Conservation (phyloP, 805 yeast species). For the Wickerhamomyces ciferrii region DNA sequence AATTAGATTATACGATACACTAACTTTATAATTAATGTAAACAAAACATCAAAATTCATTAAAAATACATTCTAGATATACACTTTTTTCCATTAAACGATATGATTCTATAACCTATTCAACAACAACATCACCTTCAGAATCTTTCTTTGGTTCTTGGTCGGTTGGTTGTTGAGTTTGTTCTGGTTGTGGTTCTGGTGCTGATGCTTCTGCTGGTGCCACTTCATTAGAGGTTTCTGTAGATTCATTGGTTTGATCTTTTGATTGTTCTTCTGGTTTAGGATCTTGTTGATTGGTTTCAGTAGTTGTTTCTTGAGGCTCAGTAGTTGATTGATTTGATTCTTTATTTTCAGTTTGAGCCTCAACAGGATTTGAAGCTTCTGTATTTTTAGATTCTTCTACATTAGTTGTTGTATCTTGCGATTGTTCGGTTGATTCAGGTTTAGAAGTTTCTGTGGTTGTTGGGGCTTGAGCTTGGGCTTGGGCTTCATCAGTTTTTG, state of each 20-base stretch:
- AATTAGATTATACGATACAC: too few species aligned
- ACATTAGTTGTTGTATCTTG: too few species aligned
- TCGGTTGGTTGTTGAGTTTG: not conserved
- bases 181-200: too few species aligned
- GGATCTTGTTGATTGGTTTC: not conserved
- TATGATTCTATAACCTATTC: not conserved
- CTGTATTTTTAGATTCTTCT: too few species aligned
- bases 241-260: too few species aligned
- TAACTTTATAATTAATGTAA: too few species aligned
- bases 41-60: too few species aligned
- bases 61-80: too few species aligned
- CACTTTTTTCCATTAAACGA: not conserved
- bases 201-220: not conserved
- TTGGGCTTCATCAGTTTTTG: not conserved
- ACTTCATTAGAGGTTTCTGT: not conserved
- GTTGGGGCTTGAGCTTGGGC: not conserved
- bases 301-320: not conserved
- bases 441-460: constrained; percentile 4
- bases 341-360: too few species aligned
- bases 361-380: too few species aligned
- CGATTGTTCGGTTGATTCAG: too few species aligned
- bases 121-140: constrained; percentile 17
- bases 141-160: constrained; percentile 5
- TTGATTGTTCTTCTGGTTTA: not conserved
- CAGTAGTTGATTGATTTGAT: not conserved